phyloP scores from a whole-genome alignment of 2,329 filamentous ascomycete species.

The Xylaria sp. region DNA sequence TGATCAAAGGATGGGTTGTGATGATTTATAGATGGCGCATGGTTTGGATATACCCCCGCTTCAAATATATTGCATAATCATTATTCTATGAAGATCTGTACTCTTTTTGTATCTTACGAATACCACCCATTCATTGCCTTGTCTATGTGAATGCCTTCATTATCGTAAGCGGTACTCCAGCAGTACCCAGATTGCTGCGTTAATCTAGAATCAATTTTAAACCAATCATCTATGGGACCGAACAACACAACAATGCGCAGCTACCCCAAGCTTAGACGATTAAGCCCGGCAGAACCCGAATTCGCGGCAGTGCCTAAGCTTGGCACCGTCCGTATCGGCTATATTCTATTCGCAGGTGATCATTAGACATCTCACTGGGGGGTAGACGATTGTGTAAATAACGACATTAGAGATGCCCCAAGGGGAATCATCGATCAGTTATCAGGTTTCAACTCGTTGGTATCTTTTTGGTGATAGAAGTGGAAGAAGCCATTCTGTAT shows the following conservation, averaged over 20 bases:
- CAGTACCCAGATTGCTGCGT: constrained; percentile 10
- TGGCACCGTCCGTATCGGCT: not conserved
- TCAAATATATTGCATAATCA: constrained; percentile 25
- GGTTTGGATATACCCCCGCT: constrained; percentile 39
- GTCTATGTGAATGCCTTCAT: constrained; percentile 4
- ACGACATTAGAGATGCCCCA: too few species aligned
- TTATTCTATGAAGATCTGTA: constrained; percentile 9
- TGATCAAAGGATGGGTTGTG: constrained; percentile 7
- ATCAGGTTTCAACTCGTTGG: too few species aligned
- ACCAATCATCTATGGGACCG: too few species aligned
- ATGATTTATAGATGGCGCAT: constrained; percentile 32
- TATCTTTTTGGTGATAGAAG: too few species aligned
- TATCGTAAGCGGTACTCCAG: constrained; percentile 25
- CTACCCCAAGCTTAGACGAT: too few species aligned
- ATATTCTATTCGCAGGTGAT: too few species aligned
- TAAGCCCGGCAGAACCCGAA: not conserved
- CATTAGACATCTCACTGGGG: too few species aligned
- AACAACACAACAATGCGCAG: too few species aligned
- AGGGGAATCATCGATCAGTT: too few species aligned
- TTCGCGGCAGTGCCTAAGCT: not conserved
- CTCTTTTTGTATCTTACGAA: constrained; percentile 10
- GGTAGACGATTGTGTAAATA: too few species aligned
- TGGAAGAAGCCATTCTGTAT: too few species aligned
- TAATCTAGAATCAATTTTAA: not conserved
- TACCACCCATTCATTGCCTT: constrained; percentile 5